These are phyloP conservation scores for Saccharata proteae DNA, from an alignment of 2,329 filamentous ascomycete species.

Conservation along the genomic window DNA sequence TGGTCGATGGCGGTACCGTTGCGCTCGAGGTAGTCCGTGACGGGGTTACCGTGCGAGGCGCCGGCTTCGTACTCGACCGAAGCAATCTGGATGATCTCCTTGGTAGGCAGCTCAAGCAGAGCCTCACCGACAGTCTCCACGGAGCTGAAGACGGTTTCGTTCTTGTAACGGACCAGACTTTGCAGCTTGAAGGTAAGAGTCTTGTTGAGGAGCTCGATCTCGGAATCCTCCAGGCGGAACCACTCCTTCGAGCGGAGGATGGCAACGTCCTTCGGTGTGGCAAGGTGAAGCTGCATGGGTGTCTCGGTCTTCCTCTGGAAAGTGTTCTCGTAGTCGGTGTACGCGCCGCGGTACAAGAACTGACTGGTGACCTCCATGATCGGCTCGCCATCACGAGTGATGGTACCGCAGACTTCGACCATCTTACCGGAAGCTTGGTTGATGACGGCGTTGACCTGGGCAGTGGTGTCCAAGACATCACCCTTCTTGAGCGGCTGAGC, in stretches of 20 bases:
- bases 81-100: constrained; percentile 95
- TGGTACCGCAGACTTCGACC: constrained; percentile 98
- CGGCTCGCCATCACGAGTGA: constrained; percentile 66
- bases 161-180: constrained; percentile 87
- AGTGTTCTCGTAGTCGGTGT: constrained; percentile 92
- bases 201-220: constrained; percentile 80
- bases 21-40: constrained; percentile 88
- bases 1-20: constrained; percentile 90
- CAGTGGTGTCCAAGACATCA: constrained; percentile 82
- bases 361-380: constrained; percentile 99
- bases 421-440: constrained; percentile 98
- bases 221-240: constrained; percentile 79
- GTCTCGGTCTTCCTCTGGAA: constrained; percentile 97
- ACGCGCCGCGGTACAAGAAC: constrained; percentile 88
- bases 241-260: constrained; percentile 94
- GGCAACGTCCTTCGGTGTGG: constrained; percentile 80
- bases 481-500: constrained; percentile 92
- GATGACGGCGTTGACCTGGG: constrained; percentile 93
- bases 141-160: constrained; percentile 78
- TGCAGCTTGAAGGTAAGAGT: constrained; percentile 93
- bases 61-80: constrained; percentile 92
- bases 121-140: constrained; percentile 90
- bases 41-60: constrained; percentile 85
- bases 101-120: constrained; percentile 84
- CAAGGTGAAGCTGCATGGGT: constrained; percentile 83